phyloP scores from a whole-genome alignment of 495 filamentous ascomycete species.

The Tuber umbilicatum region DNA sequence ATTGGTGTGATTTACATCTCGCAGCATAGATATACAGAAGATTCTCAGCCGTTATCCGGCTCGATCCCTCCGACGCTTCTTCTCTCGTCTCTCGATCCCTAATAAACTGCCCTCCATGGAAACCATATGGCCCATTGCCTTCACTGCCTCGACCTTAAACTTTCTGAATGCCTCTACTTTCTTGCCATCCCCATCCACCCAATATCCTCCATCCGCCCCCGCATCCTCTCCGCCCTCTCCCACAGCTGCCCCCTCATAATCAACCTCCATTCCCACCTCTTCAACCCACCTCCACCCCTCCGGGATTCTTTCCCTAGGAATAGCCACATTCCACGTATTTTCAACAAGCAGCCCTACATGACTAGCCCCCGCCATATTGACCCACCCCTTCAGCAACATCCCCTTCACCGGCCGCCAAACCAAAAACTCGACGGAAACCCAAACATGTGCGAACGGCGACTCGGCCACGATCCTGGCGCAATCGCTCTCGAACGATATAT shows the following conservation, averaged over 20 bases:
- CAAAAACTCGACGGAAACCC: conserved; percentile 67
- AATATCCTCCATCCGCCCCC: conserved; percentile 50
- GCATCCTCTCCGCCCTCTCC: conserved; percentile 40
- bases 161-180: conserved; percentile 55
- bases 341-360: conserved; percentile 64
- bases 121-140: conserved; percentile 55
- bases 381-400: conserved; percentile 55
- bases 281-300: conserved; percentile 55
- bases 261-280: conserved; percentile 44
- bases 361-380: conserved; percentile 66
- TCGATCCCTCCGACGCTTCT: not conserved
- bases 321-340: conserved; percentile 69
- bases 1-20: not conserved
- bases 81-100: not conserved
- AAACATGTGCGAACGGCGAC: conserved; percentile 47
- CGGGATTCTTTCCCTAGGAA: conserved; percentile 61
- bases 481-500: conserved; percentile 45
- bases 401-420: conserved; percentile 59
- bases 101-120: conserved; percentile 67
- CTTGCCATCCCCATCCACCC: conserved; percentile 56
- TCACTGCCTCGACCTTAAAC: conserved; percentile 60
- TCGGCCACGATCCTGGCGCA: conserved; percentile 47
- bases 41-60: not conserved
- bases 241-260: conserved; percentile 20
- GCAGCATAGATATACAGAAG: not conserved